phyloP scores from a whole-genome alignment of 345 rosid species.

The Populus tremula region DNA sequence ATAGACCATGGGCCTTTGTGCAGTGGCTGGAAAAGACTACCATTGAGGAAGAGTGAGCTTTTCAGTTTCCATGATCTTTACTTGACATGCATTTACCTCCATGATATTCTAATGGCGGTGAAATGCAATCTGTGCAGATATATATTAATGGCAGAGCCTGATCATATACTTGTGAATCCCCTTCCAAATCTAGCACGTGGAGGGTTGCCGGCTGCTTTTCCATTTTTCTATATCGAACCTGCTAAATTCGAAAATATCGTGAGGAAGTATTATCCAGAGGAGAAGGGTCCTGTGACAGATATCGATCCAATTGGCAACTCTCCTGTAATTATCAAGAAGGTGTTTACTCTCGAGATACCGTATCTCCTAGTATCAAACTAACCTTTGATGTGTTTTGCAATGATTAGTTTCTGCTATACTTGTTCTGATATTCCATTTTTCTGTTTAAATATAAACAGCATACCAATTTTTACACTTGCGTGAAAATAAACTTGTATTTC shows the following conservation, averaged over 20 bases:
- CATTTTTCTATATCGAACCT: conserved; percentile 85
- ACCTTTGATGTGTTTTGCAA: background rate
- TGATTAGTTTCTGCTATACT: background rate
- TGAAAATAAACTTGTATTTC: background rate
- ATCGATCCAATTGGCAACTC: conserved; percentile 81
- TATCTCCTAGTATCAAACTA: background rate
- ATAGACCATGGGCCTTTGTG: conserved; percentile 97
- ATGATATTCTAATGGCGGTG: background rate
- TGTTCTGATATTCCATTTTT: background rate
- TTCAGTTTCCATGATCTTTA: background rate
- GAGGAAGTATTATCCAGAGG: conserved; percentile 62
- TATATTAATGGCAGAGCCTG: conserved; percentile 92
- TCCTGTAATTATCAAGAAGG: conserved; percentile 74
- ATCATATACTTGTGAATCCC: conserved; percentile 72
- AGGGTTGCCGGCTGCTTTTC: conserved; percentile 72
- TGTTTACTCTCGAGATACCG: conserved; percentile 13
- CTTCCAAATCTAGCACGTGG: conserved; percentile 72
- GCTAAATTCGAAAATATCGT: conserved; percentile 40
- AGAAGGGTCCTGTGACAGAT: conserved; percentile 56
- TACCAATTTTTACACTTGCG: background rate
- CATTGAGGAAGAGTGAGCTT: conserved; percentile 84
- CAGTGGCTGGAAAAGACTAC: conserved; percentile 89
- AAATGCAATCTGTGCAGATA: conserved; percentile 44
- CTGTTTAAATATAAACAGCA: background rate
- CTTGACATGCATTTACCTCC: background rate